Base-by-base conservation (phyloP, 768 basidiomycete genomes). In the Myochromella boudieri region DNA sequence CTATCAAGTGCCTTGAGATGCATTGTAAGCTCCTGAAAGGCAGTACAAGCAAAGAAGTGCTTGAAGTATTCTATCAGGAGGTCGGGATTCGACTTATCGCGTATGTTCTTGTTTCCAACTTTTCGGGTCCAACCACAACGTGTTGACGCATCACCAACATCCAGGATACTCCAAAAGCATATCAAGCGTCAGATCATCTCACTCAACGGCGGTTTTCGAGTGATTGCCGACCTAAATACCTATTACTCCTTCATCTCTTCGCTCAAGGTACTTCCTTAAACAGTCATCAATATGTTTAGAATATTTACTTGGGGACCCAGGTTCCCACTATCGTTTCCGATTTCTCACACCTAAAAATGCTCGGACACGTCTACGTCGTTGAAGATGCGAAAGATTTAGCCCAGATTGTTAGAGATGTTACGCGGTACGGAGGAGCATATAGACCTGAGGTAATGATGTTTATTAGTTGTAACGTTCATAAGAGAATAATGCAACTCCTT, bases 11-110 rank as follows among this genome's bases (percentile, higher is more conserved):
- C 60, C 71, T 99, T 22, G 84, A 92, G 62, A 83, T 78, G 70
- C 97, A 99, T 64, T 95, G 95, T 60, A 87, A 86, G 54, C 74
- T 98, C 38, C 68, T 99, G 40, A 88, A 87, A 53, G 95, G 95
- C 0, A 97, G 90, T 53, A 95, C 95, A 38, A 95, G 87, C 61
- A 89, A 91, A 63, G 95, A 98, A 56, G 94, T 98, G 3, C 69
- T 99, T 26, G 97, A 98, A 60, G 95, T 99, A 3, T 98, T 99
- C 66, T 92, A 97, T 63, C 91, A 95, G 66, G 97, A 99, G 66
- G 89, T 99, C 37, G 95, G 95, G 4, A 85, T 97, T 48, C 83
- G 97, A 28, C 64, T 94, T 8, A 84, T 91, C 55, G 81, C 76
- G 92, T 93, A 46, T 55, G 86, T 75, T 47, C 39, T 47, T 1